Percentiles rank a stretch among this genome's conserved stretches.
Conservation (phyloP, 1,284 basidiomycete species). For the Sphaerobolus stellatus region DNA sequence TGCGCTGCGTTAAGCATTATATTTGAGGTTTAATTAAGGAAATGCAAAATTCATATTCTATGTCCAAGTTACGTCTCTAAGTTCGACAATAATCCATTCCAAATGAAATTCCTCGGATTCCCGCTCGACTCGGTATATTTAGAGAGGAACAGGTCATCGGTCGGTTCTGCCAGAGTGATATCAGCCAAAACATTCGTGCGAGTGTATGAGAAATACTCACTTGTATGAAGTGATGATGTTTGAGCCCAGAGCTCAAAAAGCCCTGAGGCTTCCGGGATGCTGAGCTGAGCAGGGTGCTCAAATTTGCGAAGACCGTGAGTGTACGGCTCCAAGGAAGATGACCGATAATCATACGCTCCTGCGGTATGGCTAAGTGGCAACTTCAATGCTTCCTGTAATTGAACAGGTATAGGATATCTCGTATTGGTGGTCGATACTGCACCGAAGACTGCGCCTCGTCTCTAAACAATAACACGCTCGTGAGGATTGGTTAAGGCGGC, state of each 20-base stretch:
- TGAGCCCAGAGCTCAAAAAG: slow-evolving; percentile 72
- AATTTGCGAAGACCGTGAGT: slow-evolving; percentile 54
- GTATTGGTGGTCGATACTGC: slow-evolving; percentile 61
- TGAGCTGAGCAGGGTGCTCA: slow-evolving; percentile 57
- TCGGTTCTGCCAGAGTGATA: slow-evolving; percentile 35
- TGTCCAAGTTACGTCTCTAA: slow-evolving; percentile 21
- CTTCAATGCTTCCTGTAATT: slow-evolving; percentile 57
- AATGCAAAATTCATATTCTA: not conserved
- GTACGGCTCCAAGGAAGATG: slow-evolving; percentile 47
- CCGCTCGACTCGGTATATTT: slow-evolving; percentile 74
- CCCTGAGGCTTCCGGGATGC: slow-evolving; percentile 59
- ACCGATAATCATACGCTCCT: slow-evolving; percentile 51
- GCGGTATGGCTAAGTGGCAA: slow-evolving; percentile 38
- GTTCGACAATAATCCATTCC: slow-evolving; percentile 60
- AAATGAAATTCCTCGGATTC: slow-evolving; percentile 72
- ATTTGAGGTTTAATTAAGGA: no score
- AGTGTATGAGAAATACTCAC: slow-evolving; percentile 38
- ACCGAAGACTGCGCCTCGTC: slow-evolving; percentile 64
- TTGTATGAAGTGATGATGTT: slow-evolving; percentile 47
- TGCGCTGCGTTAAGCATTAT: no score
- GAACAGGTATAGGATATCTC: slow-evolving; percentile 52
- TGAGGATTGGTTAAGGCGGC: no score
- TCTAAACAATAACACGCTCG: slow-evolving; percentile 31
- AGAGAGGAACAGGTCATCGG: slow-evolving; percentile 67
- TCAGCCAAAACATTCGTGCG: slow-evolving; percentile 14